Evolutionary conservation across 1,284 basidiomycete genomes (phyloP), one percentile per base, ranked within the genome.

Genomic region (Athelia psychrophila): DNA sequence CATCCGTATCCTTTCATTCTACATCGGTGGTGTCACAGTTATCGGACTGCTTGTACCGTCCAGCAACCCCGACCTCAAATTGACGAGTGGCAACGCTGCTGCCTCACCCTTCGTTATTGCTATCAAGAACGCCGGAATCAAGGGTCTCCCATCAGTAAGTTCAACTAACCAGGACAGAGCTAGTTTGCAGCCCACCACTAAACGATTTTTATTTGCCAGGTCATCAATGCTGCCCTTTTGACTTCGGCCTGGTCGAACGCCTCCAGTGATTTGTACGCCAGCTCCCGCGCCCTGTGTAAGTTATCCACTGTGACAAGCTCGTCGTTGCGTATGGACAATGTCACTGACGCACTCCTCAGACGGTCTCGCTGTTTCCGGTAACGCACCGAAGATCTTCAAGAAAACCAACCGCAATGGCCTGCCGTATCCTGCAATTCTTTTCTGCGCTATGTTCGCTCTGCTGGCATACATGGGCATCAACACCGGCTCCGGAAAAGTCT

Each of bases 341-440:
- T 1, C 79, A 79, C 9, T 51, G 16, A 2, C 27, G 59, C 33
- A 20, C 51, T 2, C 53, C 51, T 22, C 51, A 76, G 78, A 88
- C 57, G 79, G 81, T 48, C 72, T 90, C 24, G 76, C 86, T 0
- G 65, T 80, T 22, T 71, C 78, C 12, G 78, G 80, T 0, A 79
- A 83, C 48, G 85, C 84, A 0, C 86, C 87, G 0, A 66, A 64
- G 20, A 60, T 86, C 47, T 86, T 90, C 61, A 42, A 18, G 38
- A 81, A 71, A 59, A 84, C 87, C 0, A 80, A 83, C 58, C 78
- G 76, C 56, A 77, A 73, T 24, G 95, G 95, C 50, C 74, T 96
- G 2, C 95, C 95, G 2, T 84, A 81, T 54, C 73, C 84, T 15
- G 79, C 91, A 12, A 75, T 97, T 53, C 61, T 68, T 44, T 64